Percentiles rank a stretch among this genome's conserved stretches.
phyloP scores from a whole-genome alignment of 805 yeast genomes.

The Diddensiella caesifluorescens region DNA sequence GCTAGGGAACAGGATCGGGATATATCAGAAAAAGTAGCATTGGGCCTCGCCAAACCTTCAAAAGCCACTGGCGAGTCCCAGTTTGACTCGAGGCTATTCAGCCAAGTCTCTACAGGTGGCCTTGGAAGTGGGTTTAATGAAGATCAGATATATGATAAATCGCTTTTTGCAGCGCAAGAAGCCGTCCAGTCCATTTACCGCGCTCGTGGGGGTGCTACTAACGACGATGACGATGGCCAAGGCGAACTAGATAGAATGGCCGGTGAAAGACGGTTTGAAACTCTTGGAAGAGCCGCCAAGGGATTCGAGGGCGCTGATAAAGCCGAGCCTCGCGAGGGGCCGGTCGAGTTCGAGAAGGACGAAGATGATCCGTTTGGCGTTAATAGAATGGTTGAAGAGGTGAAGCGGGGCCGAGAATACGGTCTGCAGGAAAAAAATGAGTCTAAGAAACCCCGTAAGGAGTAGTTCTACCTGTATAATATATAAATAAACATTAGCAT shows the following conservation, averaged over 20 bases:
- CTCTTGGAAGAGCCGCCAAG: conserved; percentile 20
- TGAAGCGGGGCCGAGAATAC: conserved; percentile 9
- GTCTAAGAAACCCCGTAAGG: conserved; percentile 2
- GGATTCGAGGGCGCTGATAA: conserved; percentile 21
- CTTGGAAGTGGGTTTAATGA: conserved; percentile 28
- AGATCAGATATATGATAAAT: conserved; percentile 53
- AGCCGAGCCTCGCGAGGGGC: conserved; percentile 32
- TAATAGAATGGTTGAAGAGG: conserved; percentile 17
- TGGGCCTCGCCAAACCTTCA: conserved; percentile 44
- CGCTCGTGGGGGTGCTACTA: conserved; percentile 31
- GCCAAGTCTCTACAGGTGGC: conserved; percentile 37
- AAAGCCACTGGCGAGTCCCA: conserved; percentile 36
- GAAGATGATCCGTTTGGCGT: conserved; percentile 24
- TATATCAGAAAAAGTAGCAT: conserved; percentile 49
- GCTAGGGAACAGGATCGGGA: conserved; percentile 46
- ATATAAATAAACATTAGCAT: not conserved
- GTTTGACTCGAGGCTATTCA: conserved; percentile 56
- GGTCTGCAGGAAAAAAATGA: conserved; percentile 9
- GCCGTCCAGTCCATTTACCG: conserved; percentile 48
- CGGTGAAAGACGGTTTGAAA: conserved; percentile 28
- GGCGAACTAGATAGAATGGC: conserved; percentile 22
- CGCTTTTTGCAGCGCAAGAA: conserved; percentile 51
- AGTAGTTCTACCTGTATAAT: not conserved
- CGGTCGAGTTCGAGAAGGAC: conserved; percentile 44
- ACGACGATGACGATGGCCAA: conserved; percentile 27